Base-by-base conservation (phyloP, 192 early-diverging fungal genomes). In the Gorgonomyces haynaldii region DNA sequence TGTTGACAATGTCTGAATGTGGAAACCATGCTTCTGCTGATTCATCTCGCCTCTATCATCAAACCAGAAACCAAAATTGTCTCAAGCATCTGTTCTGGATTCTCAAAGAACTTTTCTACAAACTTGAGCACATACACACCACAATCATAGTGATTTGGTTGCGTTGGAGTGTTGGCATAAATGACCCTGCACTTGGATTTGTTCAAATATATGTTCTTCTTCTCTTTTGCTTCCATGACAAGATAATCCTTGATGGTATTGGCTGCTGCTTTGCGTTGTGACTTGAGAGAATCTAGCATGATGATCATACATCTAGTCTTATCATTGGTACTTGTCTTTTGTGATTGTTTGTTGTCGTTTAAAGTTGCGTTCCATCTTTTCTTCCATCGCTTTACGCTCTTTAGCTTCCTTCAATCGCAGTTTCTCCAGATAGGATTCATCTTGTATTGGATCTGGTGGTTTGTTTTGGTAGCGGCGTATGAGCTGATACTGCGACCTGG, bases 101-200 rank as follows among this genome's bases (percentile, higher is more conserved):
- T 50, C 37, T 58, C 47, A 25, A 88, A 46, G 44, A 93, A 80
- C 25, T 65, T 49, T 41, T 90, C 84, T 2, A 86, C 70, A 49
- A 83, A 86, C 47, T 89, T 76, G 5, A 87, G 56, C n/a, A 93
- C 35, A 62, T 76, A 90, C 12, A 93, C 64, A n/a, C 90, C 90
- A 53, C 90, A 93, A 58, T 93, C 90, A 45, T 79, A 86, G 52
- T 70, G 58, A 52, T 93, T 93, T 41, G 65, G 50, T 42, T 93
- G 90, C 19, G 65, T 44, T 13, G 86, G 85, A 15, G 79, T 72
- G 58, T 82, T 47, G 1, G 16, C 16, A 19, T 24, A 31, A 9
- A 70, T 23, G 6, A 74, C 68, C 1, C 19, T 50, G 3, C 52
- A 12, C 16, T 45, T 57, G 7, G 58, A 47, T 3, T 53, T 45